These are phyloP conservation scores for Calocybe gangraenosa DNA, from an alignment of 768 basidiomycete genomes.

Conservation along the genomic window DNA sequence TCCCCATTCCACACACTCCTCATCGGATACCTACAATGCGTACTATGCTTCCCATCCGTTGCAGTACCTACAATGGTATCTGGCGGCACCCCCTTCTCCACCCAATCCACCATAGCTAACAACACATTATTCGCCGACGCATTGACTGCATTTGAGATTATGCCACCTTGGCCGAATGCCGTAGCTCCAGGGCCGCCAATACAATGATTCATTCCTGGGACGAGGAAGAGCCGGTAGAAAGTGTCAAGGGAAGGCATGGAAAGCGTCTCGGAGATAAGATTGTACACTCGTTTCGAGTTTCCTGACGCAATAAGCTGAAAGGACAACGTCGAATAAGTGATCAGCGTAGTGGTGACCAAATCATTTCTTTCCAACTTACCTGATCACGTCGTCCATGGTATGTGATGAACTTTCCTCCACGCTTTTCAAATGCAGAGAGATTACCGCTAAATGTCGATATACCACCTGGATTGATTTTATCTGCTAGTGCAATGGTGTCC, in stretches of 20 bases:
- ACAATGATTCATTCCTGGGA: conserved; percentile 14
- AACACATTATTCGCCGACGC: conserved; percentile 9
- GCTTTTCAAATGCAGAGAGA: conserved; percentile 7
- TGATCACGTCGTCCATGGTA: conserved; percentile 14
- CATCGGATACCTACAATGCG: conserved; percentile 10
- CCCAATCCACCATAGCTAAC: conserved; percentile 12
- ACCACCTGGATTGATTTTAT: conserved; percentile 5
- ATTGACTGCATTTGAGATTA: conserved; percentile 2
- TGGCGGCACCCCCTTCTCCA: conserved; percentile 10
- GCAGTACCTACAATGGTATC: conserved; percentile 5
- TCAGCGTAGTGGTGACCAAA: too few relatives aligned
- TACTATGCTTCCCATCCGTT: not conserved
- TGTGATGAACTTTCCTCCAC: conserved; percentile 12
- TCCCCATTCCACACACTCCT: conserved; percentile 8
- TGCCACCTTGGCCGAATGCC: conserved; percentile 10
- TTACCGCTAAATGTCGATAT: conserved; percentile 9
- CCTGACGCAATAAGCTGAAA: conserved; percentile 10
- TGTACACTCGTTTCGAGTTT: conserved; percentile 11
- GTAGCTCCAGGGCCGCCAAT: conserved; percentile 8
- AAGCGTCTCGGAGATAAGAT: conserved; percentile 7
- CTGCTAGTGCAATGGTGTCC: not conserved
- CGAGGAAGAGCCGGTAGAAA: conserved; percentile 13
- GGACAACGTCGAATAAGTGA: too few relatives aligned
- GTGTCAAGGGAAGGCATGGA: conserved; percentile 6
- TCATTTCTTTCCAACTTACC: not conserved